Conservation (phyloP, 2,329 filamentous ascomycete genomes). For the Cladosporium sp. region DNA sequence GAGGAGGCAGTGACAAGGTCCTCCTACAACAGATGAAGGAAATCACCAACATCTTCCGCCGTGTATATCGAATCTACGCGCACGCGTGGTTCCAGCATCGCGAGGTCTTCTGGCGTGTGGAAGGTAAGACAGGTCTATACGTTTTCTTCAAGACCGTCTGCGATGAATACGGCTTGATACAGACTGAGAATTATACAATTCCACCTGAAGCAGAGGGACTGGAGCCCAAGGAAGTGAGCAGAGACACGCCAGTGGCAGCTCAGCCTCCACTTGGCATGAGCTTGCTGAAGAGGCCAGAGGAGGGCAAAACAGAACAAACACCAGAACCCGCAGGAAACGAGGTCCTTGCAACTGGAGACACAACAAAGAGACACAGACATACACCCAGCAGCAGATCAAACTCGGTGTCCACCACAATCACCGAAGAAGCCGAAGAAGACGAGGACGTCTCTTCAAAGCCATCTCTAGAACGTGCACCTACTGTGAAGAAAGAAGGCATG, state of each 20-base stretch:
- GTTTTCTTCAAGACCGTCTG: slow-evolving; percentile 97
- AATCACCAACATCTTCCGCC: slow-evolving; percentile 88
- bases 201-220: slow-evolving; percentile 87
- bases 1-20: slow-evolving; percentile 30
- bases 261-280: slow-evolving; percentile 21
- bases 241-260: slow-evolving; percentile 11
- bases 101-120: slow-evolving; percentile 90
- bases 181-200: slow-evolving; percentile 92
- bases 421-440: slow-evolving; percentile 68
- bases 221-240: slow-evolving; percentile 41
- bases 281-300: slow-evolving; percentile 34
- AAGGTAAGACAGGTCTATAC: slow-evolving; percentile 86
- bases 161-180: slow-evolving; percentile 83
- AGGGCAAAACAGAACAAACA: slow-evolving; percentile 16
- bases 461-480: slow-evolving; percentile 24
- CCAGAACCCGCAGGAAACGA: slow-evolving; percentile 35
- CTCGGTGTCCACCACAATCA: slow-evolving; percentile 74
- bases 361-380: slow-evolving; percentile 78
- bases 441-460: slow-evolving; percentile 23
- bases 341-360: slow-evolving; percentile 57
- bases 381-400: slow-evolving; percentile 71
- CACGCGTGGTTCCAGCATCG: slow-evolving; percentile 99
- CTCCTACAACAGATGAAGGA: slow-evolving; percentile 66
- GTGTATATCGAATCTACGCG: slow-evolving; percentile 93
- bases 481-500: slow-evolving; percentile 16